Evolutionary conservation across 768 basidiomycete genomes (phyloP).

Genomic region (Panaeolus papilionaceus): DNA sequence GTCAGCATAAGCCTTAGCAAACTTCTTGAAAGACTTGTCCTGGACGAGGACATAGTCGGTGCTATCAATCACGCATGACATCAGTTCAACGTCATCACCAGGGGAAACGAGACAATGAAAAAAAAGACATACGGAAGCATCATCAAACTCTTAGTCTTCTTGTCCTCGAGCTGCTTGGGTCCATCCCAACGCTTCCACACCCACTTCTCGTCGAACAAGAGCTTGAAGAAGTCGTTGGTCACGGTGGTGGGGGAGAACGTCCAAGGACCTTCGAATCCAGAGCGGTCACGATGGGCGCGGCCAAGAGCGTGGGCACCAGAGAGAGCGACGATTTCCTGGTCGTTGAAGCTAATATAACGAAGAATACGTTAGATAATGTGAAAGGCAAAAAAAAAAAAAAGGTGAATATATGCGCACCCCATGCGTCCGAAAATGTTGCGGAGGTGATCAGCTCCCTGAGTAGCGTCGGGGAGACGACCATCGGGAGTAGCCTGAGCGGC

Average conservation of each 20-base stretch:
- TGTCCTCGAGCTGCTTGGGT: slow-evolving; percentile 94
- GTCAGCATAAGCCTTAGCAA: slow-evolving; percentile 85
- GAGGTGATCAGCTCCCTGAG: slow-evolving; percentile 85
- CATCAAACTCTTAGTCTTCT: slow-evolving; percentile 88
- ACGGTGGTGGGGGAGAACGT: slow-evolving; percentile 92
- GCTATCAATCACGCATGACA: slow-evolving; percentile 38
- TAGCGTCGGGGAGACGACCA: slow-evolving; percentile 88
- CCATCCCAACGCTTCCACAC: slow-evolving; percentile 96
- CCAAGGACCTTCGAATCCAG: slow-evolving; percentile 85
- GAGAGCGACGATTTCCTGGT: slow-evolving; percentile 97
- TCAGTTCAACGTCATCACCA: slow-evolving; percentile 2
- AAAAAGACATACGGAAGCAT: slow-evolving; percentile 83
- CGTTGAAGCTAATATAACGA: slow-evolving; percentile 67
- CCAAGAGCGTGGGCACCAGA: slow-evolving; percentile 95
- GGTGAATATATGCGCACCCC: slow-evolving; percentile 52
- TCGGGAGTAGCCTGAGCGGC: slow-evolving; percentile 80
- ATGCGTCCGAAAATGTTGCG: slow-evolving; percentile 91
- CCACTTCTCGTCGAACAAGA: slow-evolving; percentile 92
- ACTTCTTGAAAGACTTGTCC: slow-evolving; percentile 94
- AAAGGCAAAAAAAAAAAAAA: neutral
- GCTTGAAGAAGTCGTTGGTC: slow-evolving; percentile 86
- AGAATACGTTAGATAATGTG: neutral
- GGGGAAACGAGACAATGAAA: neutral
- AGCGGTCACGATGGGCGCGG: slow-evolving; percentile 89
- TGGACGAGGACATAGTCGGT: slow-evolving; percentile 89